Conservation (phyloP, 176 grass and related monocot genomes). For the Phragmites australis region DNA sequence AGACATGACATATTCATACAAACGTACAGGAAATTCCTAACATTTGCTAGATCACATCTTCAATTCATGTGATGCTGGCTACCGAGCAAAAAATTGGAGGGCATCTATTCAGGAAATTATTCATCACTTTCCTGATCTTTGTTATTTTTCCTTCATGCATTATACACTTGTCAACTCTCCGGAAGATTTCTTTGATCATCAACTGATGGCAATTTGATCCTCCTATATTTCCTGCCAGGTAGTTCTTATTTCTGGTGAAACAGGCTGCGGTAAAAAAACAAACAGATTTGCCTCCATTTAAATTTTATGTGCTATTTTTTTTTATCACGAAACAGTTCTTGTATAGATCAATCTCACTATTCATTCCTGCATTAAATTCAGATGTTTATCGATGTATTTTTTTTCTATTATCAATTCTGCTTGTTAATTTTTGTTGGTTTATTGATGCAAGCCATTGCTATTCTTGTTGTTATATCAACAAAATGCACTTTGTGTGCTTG, state of each 20-base stretch:
- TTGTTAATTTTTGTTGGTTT: slow-evolving; percentile 7
- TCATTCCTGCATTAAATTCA: slow-evolving; percentile 17
- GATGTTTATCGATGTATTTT: neutral
- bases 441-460: neutral
- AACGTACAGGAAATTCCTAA: neutral
- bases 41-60: neutral
- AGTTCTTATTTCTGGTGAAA: slow-evolving; percentile 97
- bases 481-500: slow-evolving; percentile 2
- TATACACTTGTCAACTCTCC: neutral
- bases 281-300: too few species aligned
- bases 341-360: slow-evolving; percentile 5
- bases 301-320: slow-evolving; percentile 12
- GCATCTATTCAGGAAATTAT: neutral
- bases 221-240: slow-evolving; percentile 65
- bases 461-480: slow-evolving; percentile 22
- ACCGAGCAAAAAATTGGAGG: neutral
- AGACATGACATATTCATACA: neutral
- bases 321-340: slow-evolving; percentile 7
- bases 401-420: slow-evolving; percentile 6
- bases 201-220: slow-evolving; percentile 33
- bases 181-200: neutral
- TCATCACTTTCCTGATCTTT: neutral
- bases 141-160: slow-evolving; percentile 19
- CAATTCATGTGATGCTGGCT: neutral
- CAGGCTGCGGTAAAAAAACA: slow-evolving; percentile 99